Evolutionary conservation across 768 basidiomycete genomes (phyloP), one percentile per base, ranked within the genome.

Genomic region (Boletus vermiculosoides): DNA sequence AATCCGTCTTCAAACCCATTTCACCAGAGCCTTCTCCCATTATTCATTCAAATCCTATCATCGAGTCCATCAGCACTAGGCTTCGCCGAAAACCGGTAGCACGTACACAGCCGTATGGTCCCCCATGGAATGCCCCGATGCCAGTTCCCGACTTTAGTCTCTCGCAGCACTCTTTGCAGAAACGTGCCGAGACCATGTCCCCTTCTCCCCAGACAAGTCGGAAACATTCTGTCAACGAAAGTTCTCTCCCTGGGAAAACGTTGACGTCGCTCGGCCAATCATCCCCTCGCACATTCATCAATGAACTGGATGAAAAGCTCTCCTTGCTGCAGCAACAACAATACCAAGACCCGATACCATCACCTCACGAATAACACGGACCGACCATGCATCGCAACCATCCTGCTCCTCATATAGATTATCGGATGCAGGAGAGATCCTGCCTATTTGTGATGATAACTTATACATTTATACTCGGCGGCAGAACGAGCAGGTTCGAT

Each of bases 41-140:
- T 5, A 15, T 46, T 34, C 54, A 40, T 18, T 45, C 63, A 9
- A 59, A 60, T 12, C 41, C 60, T 6, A 22, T 51, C 42, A 13
- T 61, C 22, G 62, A 70, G 31, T 34, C 57, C 28, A 45, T 61
- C 53, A 55, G 48, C 5, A 46, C 62, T 10, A 66, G 54, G 37
- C 60, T 65, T 33, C 60, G 65, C 18, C 56, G 59, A 50, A 72
- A 66, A 42, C 65, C 69, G 4, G 63, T 63, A 5, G 55, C 65
- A 36, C 74, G 74, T 18, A 76, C 75, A 12, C 74, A 76, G 18
- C 74, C 75, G 5, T 76, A 76, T 25, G 70, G 72, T 12, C 67
- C 73, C 36, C 74, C 75, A 5, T 76, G 73, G 63, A 76, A 73
- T 56, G 68, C 63, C 18, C 55, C 58, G 2, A 71, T 71, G 70